phyloP scores from a whole-genome alignment of 441 rosid genomes.

The Melastoma candidum region DNA sequence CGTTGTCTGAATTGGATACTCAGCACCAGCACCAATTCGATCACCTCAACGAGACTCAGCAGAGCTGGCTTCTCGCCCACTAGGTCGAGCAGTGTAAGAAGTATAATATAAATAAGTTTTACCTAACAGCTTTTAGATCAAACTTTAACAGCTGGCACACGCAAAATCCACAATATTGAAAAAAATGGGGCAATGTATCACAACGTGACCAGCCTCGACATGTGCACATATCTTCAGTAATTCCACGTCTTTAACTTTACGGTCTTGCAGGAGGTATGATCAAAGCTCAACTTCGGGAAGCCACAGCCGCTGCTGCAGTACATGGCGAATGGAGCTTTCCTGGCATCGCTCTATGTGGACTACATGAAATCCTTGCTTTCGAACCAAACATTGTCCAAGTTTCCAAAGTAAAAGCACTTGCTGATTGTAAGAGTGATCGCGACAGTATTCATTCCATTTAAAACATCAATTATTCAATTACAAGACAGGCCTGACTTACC shows the following conservation, averaged over 20 bases:
- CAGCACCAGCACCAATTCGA: slow-evolving; percentile 1
- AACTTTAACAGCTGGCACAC: too few species aligned
- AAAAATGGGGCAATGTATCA: slow-evolving; percentile 30
- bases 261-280: slow-evolving; percentile 55
- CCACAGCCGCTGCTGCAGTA: slow-evolving; percentile 67
- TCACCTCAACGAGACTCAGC: slow-evolving; percentile 26
- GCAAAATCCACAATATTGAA: too few species aligned
- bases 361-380: slow-evolving; percentile 30
- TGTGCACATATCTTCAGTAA: slow-evolving; percentile 64
- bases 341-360: slow-evolving; percentile 66
- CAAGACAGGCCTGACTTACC: too few species aligned
- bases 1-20: too few species aligned
- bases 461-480: too few species aligned
- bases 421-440: too few species aligned
- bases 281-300: slow-evolving; percentile 37
- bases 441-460: too few species aligned
- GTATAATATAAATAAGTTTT: too few species aligned
- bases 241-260: slow-evolving; percentile 41
- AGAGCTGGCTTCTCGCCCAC: slow-evolving; percentile 29
- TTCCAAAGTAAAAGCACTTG: too few species aligned
- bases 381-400: too few species aligned
- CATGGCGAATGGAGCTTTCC: slow-evolving; percentile 64
- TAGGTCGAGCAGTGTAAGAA: slow-evolving; percentile 10
- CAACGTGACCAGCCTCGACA: slow-evolving; percentile 45
- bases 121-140: too few species aligned